A percentile compares a stretch with the other conserved stretches of the same genome.
phyloP scores from a whole-genome alignment of 2,329 filamentous ascomycete genomes.

The Aspergillus ustus region DNA sequence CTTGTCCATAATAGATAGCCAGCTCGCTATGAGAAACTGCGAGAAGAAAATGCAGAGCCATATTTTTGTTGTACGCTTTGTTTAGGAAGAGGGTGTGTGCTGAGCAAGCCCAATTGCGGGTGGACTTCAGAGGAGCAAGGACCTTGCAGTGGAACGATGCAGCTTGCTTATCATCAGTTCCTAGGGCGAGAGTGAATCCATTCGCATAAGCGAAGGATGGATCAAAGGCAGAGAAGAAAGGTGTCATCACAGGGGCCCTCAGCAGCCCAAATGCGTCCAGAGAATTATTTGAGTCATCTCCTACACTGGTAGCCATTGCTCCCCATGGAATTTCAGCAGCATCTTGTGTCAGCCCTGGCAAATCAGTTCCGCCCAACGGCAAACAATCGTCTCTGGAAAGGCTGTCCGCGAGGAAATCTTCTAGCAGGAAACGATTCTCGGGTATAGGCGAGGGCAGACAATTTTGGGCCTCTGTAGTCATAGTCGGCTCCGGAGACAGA shows the following conservation, averaged over 20 bases:
- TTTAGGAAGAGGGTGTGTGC: conserved; percentile 13
- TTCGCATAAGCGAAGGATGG: conserved; percentile 3
- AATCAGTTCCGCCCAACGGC: background rate
- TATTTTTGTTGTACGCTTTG: conserved; percentile 8
- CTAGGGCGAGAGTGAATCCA: background rate
- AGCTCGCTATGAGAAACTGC: conserved; percentile 20
- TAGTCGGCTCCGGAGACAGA: background rate
- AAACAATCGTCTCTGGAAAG: background rate
- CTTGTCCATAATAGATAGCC: conserved; percentile 11
- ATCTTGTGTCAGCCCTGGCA: background rate
- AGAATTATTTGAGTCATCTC: background rate
- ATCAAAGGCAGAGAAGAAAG: background rate
- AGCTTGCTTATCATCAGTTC: conserved; percentile 15
- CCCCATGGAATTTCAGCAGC: background rate
- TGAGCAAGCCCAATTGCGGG: conserved; percentile 9
- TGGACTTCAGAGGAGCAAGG: conserved; percentile 17
- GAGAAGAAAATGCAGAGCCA: conserved; percentile 20
- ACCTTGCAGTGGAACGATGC: conserved; percentile 16
- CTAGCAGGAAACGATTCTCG: background rate
- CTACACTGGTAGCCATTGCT: background rate
- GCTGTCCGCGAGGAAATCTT: background rate
- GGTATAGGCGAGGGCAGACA: background rate
- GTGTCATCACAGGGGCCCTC: background rate
- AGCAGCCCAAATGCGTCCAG: background rate
- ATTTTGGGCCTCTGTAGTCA: background rate